These are phyloP conservation scores for Ustilago shanxiensis DNA, from an alignment of 1,284 basidiomycete genomes.

Conservation along the genomic window DNA sequence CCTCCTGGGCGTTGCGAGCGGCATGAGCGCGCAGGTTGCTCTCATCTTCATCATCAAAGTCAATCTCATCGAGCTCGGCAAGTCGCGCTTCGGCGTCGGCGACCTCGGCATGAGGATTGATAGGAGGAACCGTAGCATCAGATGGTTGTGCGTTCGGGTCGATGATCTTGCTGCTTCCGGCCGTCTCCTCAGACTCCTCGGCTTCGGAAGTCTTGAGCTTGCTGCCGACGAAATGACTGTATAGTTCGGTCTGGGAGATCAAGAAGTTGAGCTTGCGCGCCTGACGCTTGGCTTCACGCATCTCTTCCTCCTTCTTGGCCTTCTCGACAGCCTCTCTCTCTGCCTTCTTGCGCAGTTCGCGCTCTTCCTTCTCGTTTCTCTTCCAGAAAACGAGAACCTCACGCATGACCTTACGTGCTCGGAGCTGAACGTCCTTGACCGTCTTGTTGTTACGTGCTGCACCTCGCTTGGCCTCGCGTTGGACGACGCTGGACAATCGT, in stretches of 20 bases:
- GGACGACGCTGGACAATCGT: conserved; percentile 81
- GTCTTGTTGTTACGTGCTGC: conserved; percentile 84
- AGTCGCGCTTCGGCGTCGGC: conserved; percentile 51
- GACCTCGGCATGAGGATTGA: conserved; percentile 75
- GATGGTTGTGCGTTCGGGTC: conserved; percentile 49
- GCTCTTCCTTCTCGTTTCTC: conserved; percentile 92
- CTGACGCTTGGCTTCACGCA: conserved; percentile 92
- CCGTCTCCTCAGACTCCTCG: conserved; percentile 79
- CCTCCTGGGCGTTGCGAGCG: conserved; percentile 88
- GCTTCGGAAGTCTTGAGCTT: conserved; percentile 96
- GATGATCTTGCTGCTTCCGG: conserved; percentile 64
- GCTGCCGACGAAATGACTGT: conserved; percentile 98
- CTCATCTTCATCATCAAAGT: conserved; percentile 95
- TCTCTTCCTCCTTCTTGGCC: conserved; percentile 93
- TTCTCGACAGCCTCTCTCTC: conserved; percentile 76
- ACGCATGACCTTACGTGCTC: conserved; percentile 85
- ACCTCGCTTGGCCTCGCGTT: conserved; percentile 84
- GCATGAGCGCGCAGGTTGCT: conserved; percentile 91
- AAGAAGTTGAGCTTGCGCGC: conserved; percentile 98
- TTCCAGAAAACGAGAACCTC: conserved; percentile 95
- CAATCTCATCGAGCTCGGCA: conserved; percentile 79
- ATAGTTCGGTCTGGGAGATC: conserved; percentile 98
- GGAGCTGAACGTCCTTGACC: conserved; percentile 87
- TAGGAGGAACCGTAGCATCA: conserved; percentile 72
- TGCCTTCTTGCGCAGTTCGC: conserved; percentile 90